Base-by-base conservation (phyloP, 1,284 basidiomycete genomes). In the Trichosporon sp. region DNA sequence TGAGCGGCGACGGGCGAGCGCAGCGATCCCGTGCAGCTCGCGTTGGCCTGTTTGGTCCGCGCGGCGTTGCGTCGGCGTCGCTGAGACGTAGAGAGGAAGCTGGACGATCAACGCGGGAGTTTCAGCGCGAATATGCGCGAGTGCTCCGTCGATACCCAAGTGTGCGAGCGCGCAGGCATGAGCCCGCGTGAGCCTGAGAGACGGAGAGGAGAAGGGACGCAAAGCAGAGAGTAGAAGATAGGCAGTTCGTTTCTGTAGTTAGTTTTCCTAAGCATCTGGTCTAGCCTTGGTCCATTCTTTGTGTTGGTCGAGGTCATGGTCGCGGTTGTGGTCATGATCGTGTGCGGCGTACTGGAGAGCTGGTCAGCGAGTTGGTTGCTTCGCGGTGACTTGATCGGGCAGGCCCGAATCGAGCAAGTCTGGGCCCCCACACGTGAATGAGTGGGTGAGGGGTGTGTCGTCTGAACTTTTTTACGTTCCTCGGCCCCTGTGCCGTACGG, bases 191-290 rank as follows among this genome's bases (percentile, higher is more conserved):
- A 16, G 54, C 54, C 7, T 38, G 37, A 38, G 37, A 38, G 26
- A 26, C 10, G 26, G 54, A 10, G 21, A 26, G 21, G 54, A 8
- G 19, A 26, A 14, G 54, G 11, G 8, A 40, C 8, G 11, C 38
- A 48, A 48, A 48, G 16, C 10, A 26, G 26, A 26, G 46, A 48
- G 19, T 16, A 48, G 46, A 16, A 48, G 46, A 7, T 19, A 48
- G 46, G 35, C 35, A 37, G 35, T 37, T 10, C 8, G 35, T 37
- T 48, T 48, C 46, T 54, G 51, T 54, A 54, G 51, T 21, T 21
- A 54, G 51, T 54, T 54, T 54, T 54, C 51, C 16, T 54, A 54
- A 54, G 51, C 51, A 54, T 54, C 51, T 54, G 51, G 51, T 54
- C 51, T 26, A 54, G 51, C 51, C 21, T 54, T 54, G 51, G 51